Evolutionary conservation across 108 stramenopile genomes (phyloP).

Genomic region (Skeletonema marinoi): DNA sequence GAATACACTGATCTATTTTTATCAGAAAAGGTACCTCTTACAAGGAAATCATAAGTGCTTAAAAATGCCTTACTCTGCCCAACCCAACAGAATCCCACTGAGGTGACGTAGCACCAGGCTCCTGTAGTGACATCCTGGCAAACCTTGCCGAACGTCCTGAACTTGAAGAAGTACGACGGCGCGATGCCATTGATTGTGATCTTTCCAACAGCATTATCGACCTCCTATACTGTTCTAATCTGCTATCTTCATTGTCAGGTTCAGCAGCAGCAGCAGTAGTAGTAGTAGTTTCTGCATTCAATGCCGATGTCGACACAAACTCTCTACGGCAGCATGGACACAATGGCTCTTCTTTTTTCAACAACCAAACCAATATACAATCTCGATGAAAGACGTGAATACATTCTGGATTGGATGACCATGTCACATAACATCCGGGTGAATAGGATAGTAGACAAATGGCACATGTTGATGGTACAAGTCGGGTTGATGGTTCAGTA

Average conservation of each 20-base stretch:
- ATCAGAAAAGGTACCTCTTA: too few species aligned
- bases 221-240: neutral
- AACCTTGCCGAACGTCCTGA: neutral
- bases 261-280: neutral
- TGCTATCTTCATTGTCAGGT: neutral
- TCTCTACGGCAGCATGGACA: slow-evolving; percentile 88
- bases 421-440: slow-evolving; percentile 64
- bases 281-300: neutral
- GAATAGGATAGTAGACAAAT: slow-evolving; percentile 74
- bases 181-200: neutral
- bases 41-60: too few species aligned
- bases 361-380: slow-evolving; percentile 82
- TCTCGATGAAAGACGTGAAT: slow-evolving; percentile 75
- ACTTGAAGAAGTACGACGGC: neutral
- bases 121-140: neutral
- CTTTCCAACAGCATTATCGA: neutral
- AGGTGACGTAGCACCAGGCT: neutral
- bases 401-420: slow-evolving; percentile 72
- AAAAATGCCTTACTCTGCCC: neutral
- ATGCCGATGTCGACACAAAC: slow-evolving; percentile 44
- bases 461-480: slow-evolving; percentile 62
- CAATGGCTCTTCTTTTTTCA: slow-evolving; percentile 48
- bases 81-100: neutral
- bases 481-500: slow-evolving; percentile 16
- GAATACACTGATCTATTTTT: too few species aligned